A percentile compares a stretch with the other conserved stretches of the same genome.
phyloP scores from a whole-genome alignment of 1,139 yeast species.

The Debaryomyces subglobosus region DNA sequence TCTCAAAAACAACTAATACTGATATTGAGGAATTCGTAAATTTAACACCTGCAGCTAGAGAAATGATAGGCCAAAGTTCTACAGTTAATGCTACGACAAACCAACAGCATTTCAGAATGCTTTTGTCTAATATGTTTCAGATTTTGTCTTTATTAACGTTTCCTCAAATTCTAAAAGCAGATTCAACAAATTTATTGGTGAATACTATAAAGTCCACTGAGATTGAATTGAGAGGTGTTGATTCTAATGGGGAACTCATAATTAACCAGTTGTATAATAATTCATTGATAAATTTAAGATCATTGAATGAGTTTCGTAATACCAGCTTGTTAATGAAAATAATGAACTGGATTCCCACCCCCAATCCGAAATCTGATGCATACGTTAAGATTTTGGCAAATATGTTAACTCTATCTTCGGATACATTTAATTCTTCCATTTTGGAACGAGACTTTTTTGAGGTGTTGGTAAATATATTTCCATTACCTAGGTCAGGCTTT shows the following conservation, averaged over 20 bases:
- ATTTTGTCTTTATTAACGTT: conserved; percentile 40
- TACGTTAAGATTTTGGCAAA: conserved; percentile 40
- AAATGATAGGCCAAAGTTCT: conserved; percentile 26
- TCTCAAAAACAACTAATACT: conserved; percentile 21
- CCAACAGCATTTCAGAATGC: conserved; percentile 31
- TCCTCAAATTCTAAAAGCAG: conserved; percentile 44
- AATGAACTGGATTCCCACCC: conserved; percentile 31
- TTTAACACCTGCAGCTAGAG: conserved; percentile 30
- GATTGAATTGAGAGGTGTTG: conserved; percentile 63
- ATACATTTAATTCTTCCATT: conserved; percentile 28
- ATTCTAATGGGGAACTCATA: conserved; percentile 42
- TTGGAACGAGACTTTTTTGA: conserved; percentile 58
- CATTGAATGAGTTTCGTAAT: conserved; percentile 49
- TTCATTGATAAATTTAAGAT: conserved; percentile 58
- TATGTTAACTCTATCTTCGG: conserved; percentile 34
- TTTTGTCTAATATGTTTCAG: conserved; percentile 41
- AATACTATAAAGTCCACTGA: conserved; percentile 68
- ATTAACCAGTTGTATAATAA: conserved; percentile 65
- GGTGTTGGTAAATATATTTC: conserved; percentile 49
- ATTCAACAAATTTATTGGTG: conserved; percentile 42
- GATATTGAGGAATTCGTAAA: conserved; percentile 31
- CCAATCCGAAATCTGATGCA: conserved; percentile 31
- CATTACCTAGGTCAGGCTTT: conserved; percentile 42
- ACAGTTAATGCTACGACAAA: conserved; percentile 16
- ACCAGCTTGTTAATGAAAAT: conserved; percentile 37